A percentile compares a stretch with the other conserved stretches of the same genome.
Conservation (phyloP, 352 stramenopile species). For the Pythium myriotylum region DNA sequence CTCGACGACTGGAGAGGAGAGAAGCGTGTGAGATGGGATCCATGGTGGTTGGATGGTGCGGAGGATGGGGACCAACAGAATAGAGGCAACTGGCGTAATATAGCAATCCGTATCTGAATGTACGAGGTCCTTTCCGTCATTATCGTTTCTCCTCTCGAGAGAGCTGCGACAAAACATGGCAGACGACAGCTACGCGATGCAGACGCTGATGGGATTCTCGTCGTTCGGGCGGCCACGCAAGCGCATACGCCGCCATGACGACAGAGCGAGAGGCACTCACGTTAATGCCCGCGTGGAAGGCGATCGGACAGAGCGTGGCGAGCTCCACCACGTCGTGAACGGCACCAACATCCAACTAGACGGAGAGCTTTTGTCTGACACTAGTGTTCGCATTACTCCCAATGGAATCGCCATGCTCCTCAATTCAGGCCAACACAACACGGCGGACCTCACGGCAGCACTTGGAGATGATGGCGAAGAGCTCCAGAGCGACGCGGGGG, state of each 20-base stretch:
- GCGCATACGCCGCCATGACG: constrained; percentile 1
- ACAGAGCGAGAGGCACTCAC: neutral
- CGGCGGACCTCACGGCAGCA: too few relatives aligned
- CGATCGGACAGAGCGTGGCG: neutral
- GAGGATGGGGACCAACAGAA: constrained; percentile 10
- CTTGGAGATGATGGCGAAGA: neutral
- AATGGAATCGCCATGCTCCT: constrained; percentile 17
- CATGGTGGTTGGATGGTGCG: neutral
- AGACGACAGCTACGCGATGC: constrained; percentile 38
- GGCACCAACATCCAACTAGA: constrained; percentile 7
- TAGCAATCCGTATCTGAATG: constrained; percentile 27
- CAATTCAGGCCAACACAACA: constrained; percentile 2
- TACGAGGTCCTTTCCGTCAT: neutral
- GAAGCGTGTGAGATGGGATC: constrained; percentile 12
- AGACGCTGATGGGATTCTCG: constrained; percentile 59
- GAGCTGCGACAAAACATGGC: too few relatives aligned
- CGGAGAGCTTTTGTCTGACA: neutral
- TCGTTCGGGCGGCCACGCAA: constrained; percentile 50
- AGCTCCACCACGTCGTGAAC: constrained; percentile 22
- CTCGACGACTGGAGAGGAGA: constrained; percentile 22
- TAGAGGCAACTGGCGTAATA: constrained; percentile 32
- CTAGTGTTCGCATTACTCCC: constrained; percentile 9
- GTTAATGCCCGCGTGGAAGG: neutral
- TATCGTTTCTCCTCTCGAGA: too few relatives aligned
- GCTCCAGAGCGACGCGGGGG: neutral